Conservation (phyloP, 169 alveolate genomes). For the Amoebophrya sp. region DNA sequence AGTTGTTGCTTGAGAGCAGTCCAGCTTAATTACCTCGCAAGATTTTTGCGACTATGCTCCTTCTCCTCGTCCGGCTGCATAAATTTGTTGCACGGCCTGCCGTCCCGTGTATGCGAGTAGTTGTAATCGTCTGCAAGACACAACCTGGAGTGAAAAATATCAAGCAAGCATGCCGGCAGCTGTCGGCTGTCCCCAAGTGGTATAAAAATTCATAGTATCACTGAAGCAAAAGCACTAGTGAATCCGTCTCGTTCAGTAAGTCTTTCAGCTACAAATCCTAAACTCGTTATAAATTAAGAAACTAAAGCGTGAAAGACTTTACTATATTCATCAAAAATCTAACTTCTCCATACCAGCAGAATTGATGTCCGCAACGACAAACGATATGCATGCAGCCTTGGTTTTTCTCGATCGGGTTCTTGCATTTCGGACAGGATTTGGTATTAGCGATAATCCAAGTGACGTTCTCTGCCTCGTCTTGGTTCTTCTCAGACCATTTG, state of each 20-base stretch:
- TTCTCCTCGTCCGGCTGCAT: background rate
- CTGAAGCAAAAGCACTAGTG: no score
- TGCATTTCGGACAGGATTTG: slow-evolving; percentile 68
- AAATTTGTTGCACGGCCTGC: background rate
- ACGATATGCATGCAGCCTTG: slow-evolving; percentile 82
- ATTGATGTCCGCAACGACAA: slow-evolving; percentile 68
- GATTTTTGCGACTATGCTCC: background rate
- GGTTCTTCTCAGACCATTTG: slow-evolving; percentile 33
- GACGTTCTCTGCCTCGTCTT: slow-evolving; percentile 61
- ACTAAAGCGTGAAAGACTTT: slow-evolving; percentile 40
- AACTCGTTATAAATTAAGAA: slow-evolving; percentile 38
- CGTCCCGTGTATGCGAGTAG: slow-evolving; percentile 1
- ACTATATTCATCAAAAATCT: slow-evolving; percentile 60
- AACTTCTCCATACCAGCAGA: slow-evolving; percentile 77
- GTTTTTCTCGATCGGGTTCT: slow-evolving; percentile 66
- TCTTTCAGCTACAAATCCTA: slow-evolving; percentile 26
- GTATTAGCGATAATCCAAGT: slow-evolving; percentile 71
- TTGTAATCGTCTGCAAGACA: background rate
- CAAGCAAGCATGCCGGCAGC: no score
- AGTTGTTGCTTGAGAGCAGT: background rate
- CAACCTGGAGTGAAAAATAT: no score
- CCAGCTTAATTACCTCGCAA: slow-evolving; percentile 1
- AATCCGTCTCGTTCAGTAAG: slow-evolving; percentile 35
- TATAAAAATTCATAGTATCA: no score
- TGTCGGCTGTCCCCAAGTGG: no score